phyloP scores from a whole-genome alignment of 2,329 filamentous ascomycete genomes.

The Hypoxylon sp. region DNA sequence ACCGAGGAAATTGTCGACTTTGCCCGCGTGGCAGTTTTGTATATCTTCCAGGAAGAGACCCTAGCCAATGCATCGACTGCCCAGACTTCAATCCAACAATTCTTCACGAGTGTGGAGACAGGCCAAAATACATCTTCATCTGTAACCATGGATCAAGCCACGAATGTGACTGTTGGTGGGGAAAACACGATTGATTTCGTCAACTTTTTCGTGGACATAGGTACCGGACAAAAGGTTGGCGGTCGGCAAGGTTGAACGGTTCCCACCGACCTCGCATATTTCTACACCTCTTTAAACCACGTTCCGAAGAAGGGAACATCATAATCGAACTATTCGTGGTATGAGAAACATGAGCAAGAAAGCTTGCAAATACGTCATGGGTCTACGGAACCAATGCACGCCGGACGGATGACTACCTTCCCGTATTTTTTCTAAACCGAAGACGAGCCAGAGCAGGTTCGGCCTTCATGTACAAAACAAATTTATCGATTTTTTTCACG shows the following conservation, averaged over 20 bases:
- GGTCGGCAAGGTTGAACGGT: slow-evolving; percentile 37
- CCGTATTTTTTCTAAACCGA: slow-evolving; percentile 22
- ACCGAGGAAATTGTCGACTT: slow-evolving; percentile 74
- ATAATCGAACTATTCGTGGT: slow-evolving; percentile 8
- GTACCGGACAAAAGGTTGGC: slow-evolving; percentile 47
- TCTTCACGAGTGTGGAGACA: slow-evolving; percentile 63
- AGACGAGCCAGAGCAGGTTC: slow-evolving; percentile 20
- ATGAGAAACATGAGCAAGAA: slow-evolving; percentile 32
- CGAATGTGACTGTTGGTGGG: slow-evolving; percentile 60
- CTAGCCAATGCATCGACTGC: slow-evolving; percentile 67
- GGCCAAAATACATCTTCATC: slow-evolving; percentile 41
- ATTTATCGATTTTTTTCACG: slow-evolving; percentile 32
- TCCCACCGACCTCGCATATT: slow-evolving; percentile 2
- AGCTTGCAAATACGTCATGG: slow-evolving; percentile 27
- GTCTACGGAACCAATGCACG: slow-evolving; percentile 21
- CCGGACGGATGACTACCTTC: slow-evolving; percentile 26
- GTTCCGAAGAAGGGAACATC: slow-evolving; percentile 3
- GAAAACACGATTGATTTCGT: slow-evolving; percentile 67
- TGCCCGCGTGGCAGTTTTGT: slow-evolving; percentile 73
- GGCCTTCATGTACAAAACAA: slow-evolving; percentile 41
- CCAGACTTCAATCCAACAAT: slow-evolving; percentile 67
- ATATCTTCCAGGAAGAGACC: slow-evolving; percentile 70
- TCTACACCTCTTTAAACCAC: slow-evolving; percentile 14
- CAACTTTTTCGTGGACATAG: slow-evolving; percentile 60
- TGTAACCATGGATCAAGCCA: slow-evolving; percentile 56